A percentile compares a stretch with the other conserved stretches of the same genome.
Evolutionary conservation across 768 basidiomycete genomes (phyloP).

Genomic region (Naganishia kalamii): DNA sequence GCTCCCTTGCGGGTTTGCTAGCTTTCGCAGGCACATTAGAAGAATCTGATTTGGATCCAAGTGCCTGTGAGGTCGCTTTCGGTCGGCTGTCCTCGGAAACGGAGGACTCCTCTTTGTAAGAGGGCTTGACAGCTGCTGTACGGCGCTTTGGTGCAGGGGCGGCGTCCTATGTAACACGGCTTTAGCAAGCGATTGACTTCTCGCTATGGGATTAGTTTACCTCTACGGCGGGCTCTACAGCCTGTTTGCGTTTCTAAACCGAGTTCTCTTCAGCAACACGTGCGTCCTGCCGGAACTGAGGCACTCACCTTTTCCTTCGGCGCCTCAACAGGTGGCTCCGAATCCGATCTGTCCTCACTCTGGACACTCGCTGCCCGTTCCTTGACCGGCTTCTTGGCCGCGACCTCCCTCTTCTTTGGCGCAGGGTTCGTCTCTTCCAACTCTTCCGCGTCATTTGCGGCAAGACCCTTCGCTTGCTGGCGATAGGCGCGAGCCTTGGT

Average conservation of each 20-base stretch:
- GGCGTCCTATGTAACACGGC: not conserved
- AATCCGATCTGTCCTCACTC: not conserved
- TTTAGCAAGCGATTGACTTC: not conserved
- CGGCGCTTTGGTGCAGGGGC: conserved; percentile 6
- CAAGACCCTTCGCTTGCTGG: conserved; percentile 12
- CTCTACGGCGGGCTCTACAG: not conserved
- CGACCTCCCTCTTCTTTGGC: not conserved
- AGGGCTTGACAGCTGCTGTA: not conserved
- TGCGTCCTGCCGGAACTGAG: too few species aligned
- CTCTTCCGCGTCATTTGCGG: not conserved
- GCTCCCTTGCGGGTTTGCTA: not conserved
- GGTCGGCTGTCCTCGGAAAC: not conserved
- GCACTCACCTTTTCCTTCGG: conserved; percentile 3
- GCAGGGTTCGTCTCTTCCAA: not conserved
- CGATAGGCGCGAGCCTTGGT: conserved; percentile 2
- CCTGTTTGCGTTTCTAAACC: conserved; percentile 7
- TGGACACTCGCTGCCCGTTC: not conserved
- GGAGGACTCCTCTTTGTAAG: conserved; percentile 3
- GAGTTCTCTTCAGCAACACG: too few species aligned
- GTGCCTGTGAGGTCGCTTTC: not conserved
- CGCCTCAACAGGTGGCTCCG: not conserved
- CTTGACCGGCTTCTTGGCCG: not conserved
- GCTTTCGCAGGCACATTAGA: not conserved
- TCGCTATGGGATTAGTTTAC: not conserved
- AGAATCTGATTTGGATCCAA: not conserved